Evolutionary conservation across 2,329 filamentous ascomycete species (phyloP).

Genomic region (Pseudocercospora crystallina): DNA sequence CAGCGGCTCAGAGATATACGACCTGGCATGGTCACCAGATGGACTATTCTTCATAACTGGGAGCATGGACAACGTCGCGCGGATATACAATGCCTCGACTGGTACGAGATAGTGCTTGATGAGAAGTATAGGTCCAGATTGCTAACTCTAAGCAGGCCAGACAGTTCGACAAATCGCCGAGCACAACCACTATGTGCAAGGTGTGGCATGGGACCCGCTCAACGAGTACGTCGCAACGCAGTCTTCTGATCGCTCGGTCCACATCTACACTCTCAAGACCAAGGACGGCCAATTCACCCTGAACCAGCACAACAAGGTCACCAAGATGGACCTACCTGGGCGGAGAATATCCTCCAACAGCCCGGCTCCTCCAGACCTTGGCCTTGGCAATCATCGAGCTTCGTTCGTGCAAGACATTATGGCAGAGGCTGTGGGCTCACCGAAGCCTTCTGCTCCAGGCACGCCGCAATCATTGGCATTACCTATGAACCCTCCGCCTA

Average conservation of each 20-base stretch:
- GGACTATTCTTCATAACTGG: slow-evolving; percentile 94
- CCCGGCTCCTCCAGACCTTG: slow-evolving; percentile 83
- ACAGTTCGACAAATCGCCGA: slow-evolving; percentile 92
- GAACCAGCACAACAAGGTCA: slow-evolving; percentile 73
- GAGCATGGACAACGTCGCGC: slow-evolving; percentile 97
- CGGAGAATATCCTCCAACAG: slow-evolving; percentile 88
- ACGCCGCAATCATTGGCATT: slow-evolving; percentile 86
- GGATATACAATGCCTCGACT: slow-evolving; percentile 92
- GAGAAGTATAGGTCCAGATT: not conserved
- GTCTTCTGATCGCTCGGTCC: slow-evolving; percentile 95
- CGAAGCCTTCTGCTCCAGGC: slow-evolving; percentile 84
- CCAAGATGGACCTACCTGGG: slow-evolving; percentile 90
- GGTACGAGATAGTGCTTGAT: slow-evolving; percentile 54
- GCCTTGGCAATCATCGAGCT: slow-evolving; percentile 50
- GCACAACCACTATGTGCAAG: slow-evolving; percentile 97
- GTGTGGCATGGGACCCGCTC: slow-evolving; percentile 95
- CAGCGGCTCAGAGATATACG: slow-evolving; percentile 88
- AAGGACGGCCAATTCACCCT: slow-evolving; percentile 95
- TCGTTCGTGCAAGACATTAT: slow-evolving; percentile 61
- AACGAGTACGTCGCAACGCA: slow-evolving; percentile 99
- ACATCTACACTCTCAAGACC: slow-evolving; percentile 93
- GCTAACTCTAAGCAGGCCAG: slow-evolving; percentile 46
- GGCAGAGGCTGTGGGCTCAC: slow-evolving; percentile 68
- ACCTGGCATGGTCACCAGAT: slow-evolving; percentile 98
- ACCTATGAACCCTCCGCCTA: slow-evolving; percentile 93